These are phyloP conservation scores for Biancaea sappan DNA, from an alignment of 306 rosid genomes.

Conservation along the genomic window DNA sequence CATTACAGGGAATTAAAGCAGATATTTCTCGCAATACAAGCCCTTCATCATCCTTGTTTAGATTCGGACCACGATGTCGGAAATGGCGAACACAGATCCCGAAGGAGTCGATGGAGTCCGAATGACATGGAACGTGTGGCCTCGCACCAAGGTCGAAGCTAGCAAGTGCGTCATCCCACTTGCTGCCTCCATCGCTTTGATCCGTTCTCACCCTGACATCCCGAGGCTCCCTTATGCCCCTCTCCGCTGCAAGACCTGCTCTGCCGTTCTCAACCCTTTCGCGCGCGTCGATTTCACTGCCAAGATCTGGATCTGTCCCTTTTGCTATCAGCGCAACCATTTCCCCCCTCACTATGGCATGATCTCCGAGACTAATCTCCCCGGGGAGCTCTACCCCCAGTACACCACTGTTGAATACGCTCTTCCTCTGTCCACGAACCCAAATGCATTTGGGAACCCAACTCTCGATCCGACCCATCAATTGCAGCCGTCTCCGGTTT, in stretches of 20 bases:
- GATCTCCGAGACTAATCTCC: slow-evolving; percentile 83
- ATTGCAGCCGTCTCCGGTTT: slow-evolving; percentile 56
- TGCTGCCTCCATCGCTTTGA: slow-evolving; percentile 73
- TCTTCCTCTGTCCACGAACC: slow-evolving; percentile 42
- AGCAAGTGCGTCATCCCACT: slow-evolving; percentile 92
- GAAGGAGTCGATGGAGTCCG: slow-evolving; percentile 91
- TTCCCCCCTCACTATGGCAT: slow-evolving; percentile 77
- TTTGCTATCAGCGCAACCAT: slow-evolving; percentile 77
- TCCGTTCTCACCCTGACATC: slow-evolving; percentile 73
- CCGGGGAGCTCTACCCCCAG: slow-evolving; percentile 84
- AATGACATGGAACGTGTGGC: slow-evolving; percentile 94
- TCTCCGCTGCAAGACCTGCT: slow-evolving; percentile 84
- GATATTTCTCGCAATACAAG: background rate
- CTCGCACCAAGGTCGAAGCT: slow-evolving; percentile 82
- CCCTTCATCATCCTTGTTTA: background rate
- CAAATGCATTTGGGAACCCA: slow-evolving; percentile 22
- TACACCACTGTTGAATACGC: slow-evolving; percentile 79
- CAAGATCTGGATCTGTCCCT: slow-evolving; percentile 97
- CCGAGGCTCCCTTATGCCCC: slow-evolving; percentile 82
- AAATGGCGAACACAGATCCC: slow-evolving; percentile 79
- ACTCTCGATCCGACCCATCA: slow-evolving; percentile 34
- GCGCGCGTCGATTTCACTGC: slow-evolving; percentile 76
- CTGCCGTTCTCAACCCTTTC: slow-evolving; percentile 70
- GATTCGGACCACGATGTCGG: slow-evolving; percentile 51
- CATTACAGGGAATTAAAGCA: background rate